Conservation (phyloP, 805 yeast species). For the Candida caryicola region DNA sequence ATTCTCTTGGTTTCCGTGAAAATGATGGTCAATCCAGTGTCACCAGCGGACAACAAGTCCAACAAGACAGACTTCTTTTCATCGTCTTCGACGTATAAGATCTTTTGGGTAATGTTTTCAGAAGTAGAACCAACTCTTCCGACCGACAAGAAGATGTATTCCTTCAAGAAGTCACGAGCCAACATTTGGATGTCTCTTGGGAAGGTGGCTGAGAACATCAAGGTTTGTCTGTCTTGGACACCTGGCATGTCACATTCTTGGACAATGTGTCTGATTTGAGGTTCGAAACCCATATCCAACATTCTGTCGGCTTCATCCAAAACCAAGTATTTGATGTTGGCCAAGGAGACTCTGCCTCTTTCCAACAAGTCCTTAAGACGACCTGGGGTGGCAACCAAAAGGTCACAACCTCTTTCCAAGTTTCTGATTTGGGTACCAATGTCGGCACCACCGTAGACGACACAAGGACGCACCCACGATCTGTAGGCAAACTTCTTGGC, state of each 20-base stretch:
- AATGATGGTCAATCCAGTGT: slow-evolving; percentile 83
- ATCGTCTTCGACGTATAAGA: slow-evolving; percentile 89
- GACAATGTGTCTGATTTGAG: slow-evolving; percentile 97
- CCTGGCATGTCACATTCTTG: slow-evolving; percentile 98
- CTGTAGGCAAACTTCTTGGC: slow-evolving; percentile 93
- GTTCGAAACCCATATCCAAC: slow-evolving; percentile 99
- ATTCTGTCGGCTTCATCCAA: slow-evolving; percentile 99
- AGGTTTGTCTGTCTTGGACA: slow-evolving; percentile 87
- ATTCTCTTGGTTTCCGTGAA: slow-evolving; percentile 98
- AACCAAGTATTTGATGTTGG: slow-evolving; percentile 88
- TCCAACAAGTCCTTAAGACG: slow-evolving; percentile 94
- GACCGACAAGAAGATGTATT: slow-evolving; percentile 92
- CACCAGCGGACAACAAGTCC: slow-evolving; percentile 73
- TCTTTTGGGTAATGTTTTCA: slow-evolving; percentile 94
- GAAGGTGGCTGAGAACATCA: slow-evolving; percentile 99
- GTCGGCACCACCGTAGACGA: slow-evolving; percentile 98
- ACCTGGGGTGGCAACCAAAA: slow-evolving; percentile 98
- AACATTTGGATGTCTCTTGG: slow-evolving; percentile 95
- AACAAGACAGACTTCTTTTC: slow-evolving; percentile 89
- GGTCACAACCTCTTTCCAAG: slow-evolving; percentile 90
- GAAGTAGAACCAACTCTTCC: slow-evolving; percentile 99
- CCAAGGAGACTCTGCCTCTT: slow-evolving; percentile 88
- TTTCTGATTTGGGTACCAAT: slow-evolving; percentile 83
- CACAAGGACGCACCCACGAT: slow-evolving; percentile 97
- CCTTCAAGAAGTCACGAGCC: slow-evolving; percentile 95